These are phyloP conservation scores for Syzygium jambos DNA, from an alignment of 345 rosid species.

Conservation along the genomic window DNA sequence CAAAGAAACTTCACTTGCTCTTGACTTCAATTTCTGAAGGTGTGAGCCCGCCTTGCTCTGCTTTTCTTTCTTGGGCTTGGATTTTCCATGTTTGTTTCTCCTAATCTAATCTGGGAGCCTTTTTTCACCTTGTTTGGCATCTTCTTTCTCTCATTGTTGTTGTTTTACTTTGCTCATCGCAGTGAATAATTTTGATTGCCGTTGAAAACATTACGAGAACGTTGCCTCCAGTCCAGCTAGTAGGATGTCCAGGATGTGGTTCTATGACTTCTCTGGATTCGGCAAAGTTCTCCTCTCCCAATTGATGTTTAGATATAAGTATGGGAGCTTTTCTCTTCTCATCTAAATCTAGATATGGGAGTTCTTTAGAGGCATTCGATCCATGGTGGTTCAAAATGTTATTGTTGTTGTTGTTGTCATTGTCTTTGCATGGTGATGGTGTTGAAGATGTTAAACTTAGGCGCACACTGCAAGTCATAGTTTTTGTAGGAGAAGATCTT, in stretches of 20 bases:
- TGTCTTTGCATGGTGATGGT: neutral
- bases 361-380: neutral
- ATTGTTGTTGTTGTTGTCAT: neutral
- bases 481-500: too few species aligned
- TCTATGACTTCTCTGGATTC: neutral
- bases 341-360: neutral
- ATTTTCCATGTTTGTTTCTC: too few species aligned
- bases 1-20: too few species aligned
- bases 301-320: neutral
- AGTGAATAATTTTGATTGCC: neutral
- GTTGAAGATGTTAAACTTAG: neutral
- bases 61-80: neutral
- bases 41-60: neutral
- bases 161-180: fast-evolving
- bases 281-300: neutral
- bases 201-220: neutral
- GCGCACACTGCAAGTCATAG: neutral
- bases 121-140: too few species aligned
- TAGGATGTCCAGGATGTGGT: neutral
- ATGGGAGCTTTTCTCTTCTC: neutral
- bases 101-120: fast-evolving
- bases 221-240: fast-evolving
- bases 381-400: fast-evolving
- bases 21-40: neutral
- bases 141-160: too few species aligned